Evolutionary conservation across 805 yeast species (phyloP).

Genomic region (Kazachstania kunashirensis): DNA sequence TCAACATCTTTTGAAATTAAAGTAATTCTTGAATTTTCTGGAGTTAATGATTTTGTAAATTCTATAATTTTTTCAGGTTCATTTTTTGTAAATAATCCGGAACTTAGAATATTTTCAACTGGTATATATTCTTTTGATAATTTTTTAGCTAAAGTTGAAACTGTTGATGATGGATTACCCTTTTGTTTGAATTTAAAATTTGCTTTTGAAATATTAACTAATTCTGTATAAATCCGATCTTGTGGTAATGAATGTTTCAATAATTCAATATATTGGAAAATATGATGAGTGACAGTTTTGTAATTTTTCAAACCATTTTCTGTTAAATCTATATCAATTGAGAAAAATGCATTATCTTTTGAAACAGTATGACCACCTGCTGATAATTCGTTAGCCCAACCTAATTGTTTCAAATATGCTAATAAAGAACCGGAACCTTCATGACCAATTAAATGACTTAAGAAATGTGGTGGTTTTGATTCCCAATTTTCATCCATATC

Average conservation of each 20-base stretch:
- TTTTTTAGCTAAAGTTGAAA: slow-evolving; percentile 51
- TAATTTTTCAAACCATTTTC: slow-evolving; percentile 58
- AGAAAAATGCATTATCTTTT: slow-evolving; percentile 56
- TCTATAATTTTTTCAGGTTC: slow-evolving; percentile 44
- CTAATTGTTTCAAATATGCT: slow-evolving; percentile 53
- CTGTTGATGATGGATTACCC: slow-evolving; percentile 59
- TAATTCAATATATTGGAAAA: slow-evolving; percentile 68
- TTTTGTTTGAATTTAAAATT: slow-evolving; percentile 78
- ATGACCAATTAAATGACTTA: slow-evolving; percentile 81
- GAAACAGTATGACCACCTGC: slow-evolving; percentile 64
- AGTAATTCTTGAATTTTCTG: slow-evolving; percentile 51
- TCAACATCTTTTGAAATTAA: slow-evolving; percentile 45
- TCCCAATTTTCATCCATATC: slow-evolving; percentile 61
- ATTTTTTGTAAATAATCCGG: slow-evolving; percentile 47
- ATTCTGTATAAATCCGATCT: slow-evolving; percentile 72
- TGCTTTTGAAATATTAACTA: slow-evolving; percentile 55
- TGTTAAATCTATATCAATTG: slow-evolving; percentile 69
- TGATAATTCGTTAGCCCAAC: slow-evolving; percentile 74
- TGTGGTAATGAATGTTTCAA: slow-evolving; percentile 51
- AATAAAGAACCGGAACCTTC: slow-evolving; percentile 83
- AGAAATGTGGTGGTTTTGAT: slow-evolving; percentile 59
- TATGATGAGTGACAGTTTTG: slow-evolving; percentile 44
- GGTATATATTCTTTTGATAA: slow-evolving; percentile 58
- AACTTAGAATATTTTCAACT: slow-evolving; percentile 50
- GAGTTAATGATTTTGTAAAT: slow-evolving; percentile 40